Conservation (phyloP, 345 rosid species). For the Dipteronia dyeriana region DNA sequence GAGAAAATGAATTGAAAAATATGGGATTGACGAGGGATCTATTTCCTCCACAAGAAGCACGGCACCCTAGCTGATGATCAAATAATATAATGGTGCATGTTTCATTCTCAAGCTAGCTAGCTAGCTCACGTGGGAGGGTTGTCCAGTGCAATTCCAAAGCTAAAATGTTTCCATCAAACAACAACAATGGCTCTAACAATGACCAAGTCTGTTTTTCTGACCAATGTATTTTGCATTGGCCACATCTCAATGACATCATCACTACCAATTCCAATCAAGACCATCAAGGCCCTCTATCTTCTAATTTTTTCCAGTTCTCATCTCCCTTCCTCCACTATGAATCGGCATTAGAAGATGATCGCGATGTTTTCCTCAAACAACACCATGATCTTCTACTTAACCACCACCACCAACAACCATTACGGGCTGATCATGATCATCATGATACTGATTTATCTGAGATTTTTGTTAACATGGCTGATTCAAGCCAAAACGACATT, state of each 20-base stretch:
- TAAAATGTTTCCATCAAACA: constrained; percentile 46
- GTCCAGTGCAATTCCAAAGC: constrained; percentile 24
- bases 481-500: constrained; percentile 20
- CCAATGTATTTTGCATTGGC: constrained; percentile 32
- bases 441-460: constrained; percentile 21
- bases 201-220: constrained; percentile 39
- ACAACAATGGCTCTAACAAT: constrained; percentile 17
- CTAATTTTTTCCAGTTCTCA: constrained; percentile 28
- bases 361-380: constrained; percentile 28
- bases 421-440: constrained; percentile 8
- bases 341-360: constrained; percentile 29
- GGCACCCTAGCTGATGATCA: not conserved
- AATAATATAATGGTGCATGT: not conserved
- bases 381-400: constrained; percentile 32
- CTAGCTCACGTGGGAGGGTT: constrained; percentile 21
- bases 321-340: constrained; percentile 51
- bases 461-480: constrained; percentile 31
- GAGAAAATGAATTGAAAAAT: constrained; percentile 18
- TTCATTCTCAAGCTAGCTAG: constrained; percentile 33
- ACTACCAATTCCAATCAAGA: constrained; percentile 34
- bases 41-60: not conserved
- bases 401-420: constrained; percentile 28
- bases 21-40: constrained; percentile 18
- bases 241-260: constrained; percentile 30
- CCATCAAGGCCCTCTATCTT: constrained; percentile 27